phyloP scores from a whole-genome alignment of 164 flowering plant genomes.

The Stephania japonica region DNA sequence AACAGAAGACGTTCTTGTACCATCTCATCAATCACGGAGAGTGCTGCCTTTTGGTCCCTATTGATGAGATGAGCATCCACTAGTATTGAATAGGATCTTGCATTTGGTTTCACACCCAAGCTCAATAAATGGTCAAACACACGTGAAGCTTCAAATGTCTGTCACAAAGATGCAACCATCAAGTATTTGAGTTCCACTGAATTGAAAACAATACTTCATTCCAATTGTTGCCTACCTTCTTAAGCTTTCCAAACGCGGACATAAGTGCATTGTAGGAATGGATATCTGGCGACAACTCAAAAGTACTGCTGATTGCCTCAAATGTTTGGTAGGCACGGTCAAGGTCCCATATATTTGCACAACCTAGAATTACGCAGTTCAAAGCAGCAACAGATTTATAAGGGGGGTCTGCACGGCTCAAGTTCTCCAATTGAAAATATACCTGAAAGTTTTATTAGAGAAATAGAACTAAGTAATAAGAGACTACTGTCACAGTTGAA shows the following conservation, averaged over 20 bases:
- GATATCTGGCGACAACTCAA: conserved; percentile 71
- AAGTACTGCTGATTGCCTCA: conserved; percentile 56
- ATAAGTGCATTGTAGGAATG: conserved; percentile 92
- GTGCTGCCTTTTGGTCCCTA: conserved; percentile 73
- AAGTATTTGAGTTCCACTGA: neutral
- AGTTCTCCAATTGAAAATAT: conserved; percentile 86
- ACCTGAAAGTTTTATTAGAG: conserved; percentile 44
- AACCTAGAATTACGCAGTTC: conserved; percentile 84
- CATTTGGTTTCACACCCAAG: conserved; percentile 76
- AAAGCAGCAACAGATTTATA: conserved; percentile 95
- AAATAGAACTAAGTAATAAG: neutral
- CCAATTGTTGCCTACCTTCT: conserved; percentile 47
- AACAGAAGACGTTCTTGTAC: conserved; percentile 29
- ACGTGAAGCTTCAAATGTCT: conserved; percentile 81
- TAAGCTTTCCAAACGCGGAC: conserved; percentile 81
- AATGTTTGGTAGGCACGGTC: conserved; percentile 95
- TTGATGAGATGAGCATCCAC: conserved; percentile 82
- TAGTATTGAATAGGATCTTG: conserved; percentile 69
- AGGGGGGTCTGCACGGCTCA: conserved; percentile 76
- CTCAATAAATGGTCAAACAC: conserved; percentile 77
- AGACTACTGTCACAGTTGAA: neutral
- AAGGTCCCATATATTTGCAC: conserved; percentile 95
- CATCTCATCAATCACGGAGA: conserved; percentile 67
- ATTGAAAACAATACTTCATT: neutral
- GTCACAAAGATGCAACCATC: conserved; percentile 20